Conservation (phyloP, 2,329 filamentous ascomycete species). For the Monosporascus sp. region DNA sequence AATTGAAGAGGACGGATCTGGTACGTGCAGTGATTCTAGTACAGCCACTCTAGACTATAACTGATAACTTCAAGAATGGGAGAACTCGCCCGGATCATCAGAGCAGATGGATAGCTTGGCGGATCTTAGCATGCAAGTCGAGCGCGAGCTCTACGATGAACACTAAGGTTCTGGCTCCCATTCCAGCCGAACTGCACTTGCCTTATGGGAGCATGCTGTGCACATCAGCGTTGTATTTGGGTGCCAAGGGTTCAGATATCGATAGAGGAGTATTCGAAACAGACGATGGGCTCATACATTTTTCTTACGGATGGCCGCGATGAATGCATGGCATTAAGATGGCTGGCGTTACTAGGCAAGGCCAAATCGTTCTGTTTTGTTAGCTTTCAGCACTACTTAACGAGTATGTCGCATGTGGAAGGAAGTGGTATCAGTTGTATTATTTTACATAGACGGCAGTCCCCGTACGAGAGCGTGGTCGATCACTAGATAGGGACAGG, state of each 20-base stretch:
- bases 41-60: slow-evolving; percentile 31
- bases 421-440: too few relatives aligned
- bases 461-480: too few relatives aligned
- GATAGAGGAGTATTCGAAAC: not conserved
- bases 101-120: slow-evolving; percentile 48
- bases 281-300: not conserved
- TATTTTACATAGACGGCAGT: too few relatives aligned
- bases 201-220: not conserved
- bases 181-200: not conserved
- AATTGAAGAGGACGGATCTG: slow-evolving; percentile 53
- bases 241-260: not conserved
- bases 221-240: not conserved
- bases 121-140: slow-evolving; percentile 39
- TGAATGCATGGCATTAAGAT: slow-evolving; percentile 18
- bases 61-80: slow-evolving; percentile 45
- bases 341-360: not conserved
- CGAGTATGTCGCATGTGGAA: too few relatives aligned
- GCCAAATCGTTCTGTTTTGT: too few relatives aligned
- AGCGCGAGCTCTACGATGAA: slow-evolving; percentile 34
- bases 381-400: too few relatives aligned
- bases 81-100: slow-evolving; percentile 49
- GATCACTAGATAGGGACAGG: too few relatives aligned
- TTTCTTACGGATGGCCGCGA: not conserved
- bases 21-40: slow-evolving; percentile 43
- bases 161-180: slow-evolving; percentile 10